A percentile compares a stretch with the other conserved stretches of the same genome.
Evolutionary conservation across 768 basidiomycete genomes (phyloP).

Genomic region (Trametes coccinea): DNA sequence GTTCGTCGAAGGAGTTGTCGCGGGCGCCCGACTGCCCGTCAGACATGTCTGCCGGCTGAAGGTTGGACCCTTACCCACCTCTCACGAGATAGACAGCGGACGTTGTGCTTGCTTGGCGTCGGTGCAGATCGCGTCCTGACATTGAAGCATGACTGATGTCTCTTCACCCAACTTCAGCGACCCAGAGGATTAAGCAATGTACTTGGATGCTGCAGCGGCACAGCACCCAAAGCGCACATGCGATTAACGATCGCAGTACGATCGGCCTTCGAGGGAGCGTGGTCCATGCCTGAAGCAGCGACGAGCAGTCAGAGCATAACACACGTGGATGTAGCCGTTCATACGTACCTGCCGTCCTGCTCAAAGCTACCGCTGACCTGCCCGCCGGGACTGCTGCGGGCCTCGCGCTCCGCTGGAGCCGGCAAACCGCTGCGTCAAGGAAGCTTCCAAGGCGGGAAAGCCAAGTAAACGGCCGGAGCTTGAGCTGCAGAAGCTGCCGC

Average conservation of each 20-base stretch:
- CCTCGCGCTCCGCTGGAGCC: slow-evolving; percentile 22
- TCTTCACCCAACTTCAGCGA: not conserved
- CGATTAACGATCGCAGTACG: not conserved
- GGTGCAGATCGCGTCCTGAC: slow-evolving; percentile 3
- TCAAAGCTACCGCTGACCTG: slow-evolving; percentile 3
- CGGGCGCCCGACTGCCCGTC: slow-evolving; percentile 13
- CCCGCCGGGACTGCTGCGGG: slow-evolving; percentile 14
- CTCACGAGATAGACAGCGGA: not conserved
- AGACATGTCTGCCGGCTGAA: slow-evolving; percentile 4
- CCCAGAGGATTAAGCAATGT: not conserved
- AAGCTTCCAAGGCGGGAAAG: slow-evolving; percentile 12
- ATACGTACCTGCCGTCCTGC: slow-evolving; percentile 15
- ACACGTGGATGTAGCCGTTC: slow-evolving; percentile 16
- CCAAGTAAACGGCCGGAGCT: slow-evolving; percentile 18
- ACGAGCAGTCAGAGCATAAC: not conserved
- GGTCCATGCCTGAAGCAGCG: not conserved
- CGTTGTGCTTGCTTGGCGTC: not conserved
- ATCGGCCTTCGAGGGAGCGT: not conserved
- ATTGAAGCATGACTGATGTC: not conserved
- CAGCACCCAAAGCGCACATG: not conserved
- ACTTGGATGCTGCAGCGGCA: not conserved
- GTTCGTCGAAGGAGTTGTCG: not conserved
- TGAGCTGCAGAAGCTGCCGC: slow-evolving; percentile 1
- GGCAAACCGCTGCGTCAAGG: slow-evolving; percentile 13
- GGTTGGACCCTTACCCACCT: not conserved